Conservation (phyloP, 2,329 filamentous ascomycete genomes). For the Diplodia mutila region DNA sequence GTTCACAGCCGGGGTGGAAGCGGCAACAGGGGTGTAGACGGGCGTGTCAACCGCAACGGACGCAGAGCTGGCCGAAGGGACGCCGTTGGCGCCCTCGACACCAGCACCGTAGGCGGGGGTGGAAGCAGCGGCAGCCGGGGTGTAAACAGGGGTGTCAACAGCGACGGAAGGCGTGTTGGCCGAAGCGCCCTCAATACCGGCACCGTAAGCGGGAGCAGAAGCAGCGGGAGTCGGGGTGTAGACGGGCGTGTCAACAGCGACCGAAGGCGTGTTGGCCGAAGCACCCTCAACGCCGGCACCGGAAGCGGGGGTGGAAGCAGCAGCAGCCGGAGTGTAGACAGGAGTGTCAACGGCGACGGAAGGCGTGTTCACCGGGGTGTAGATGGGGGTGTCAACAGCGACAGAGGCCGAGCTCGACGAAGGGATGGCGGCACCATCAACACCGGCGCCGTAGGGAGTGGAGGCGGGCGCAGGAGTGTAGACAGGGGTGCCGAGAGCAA, state of each 20-base stretch:
- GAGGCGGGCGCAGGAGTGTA: conserved; percentile 1
- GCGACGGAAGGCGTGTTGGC: background rate
- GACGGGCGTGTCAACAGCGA: background rate
- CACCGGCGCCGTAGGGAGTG: background rate
- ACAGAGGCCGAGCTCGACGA: background rate
- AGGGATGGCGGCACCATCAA: background rate
- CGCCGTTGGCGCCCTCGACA: background rate
- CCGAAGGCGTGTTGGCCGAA: background rate
- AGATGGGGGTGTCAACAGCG: conserved; percentile 9
- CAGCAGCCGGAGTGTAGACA: background rate
- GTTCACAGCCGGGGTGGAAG: too few species aligned
- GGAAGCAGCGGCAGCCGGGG: background rate
- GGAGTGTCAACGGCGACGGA: conserved; percentile 9
- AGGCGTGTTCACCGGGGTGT: background rate
- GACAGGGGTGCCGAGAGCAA: conserved; percentile 9
- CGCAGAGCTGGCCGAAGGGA: too few species aligned
- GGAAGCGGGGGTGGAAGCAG: background rate
- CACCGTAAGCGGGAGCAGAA: background rate
- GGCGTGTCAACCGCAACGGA: background rate
- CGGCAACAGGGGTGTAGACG: background rate
- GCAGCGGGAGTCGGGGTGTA: conserved; percentile 9
- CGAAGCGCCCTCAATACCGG: background rate
- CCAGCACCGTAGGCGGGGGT: background rate
- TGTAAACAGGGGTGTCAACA: conserved; percentile 11
- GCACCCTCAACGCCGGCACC: background rate